phyloP scores from a whole-genome alignment of 768 basidiomycete genomes.

The Favolaschia claudopus region DNA sequence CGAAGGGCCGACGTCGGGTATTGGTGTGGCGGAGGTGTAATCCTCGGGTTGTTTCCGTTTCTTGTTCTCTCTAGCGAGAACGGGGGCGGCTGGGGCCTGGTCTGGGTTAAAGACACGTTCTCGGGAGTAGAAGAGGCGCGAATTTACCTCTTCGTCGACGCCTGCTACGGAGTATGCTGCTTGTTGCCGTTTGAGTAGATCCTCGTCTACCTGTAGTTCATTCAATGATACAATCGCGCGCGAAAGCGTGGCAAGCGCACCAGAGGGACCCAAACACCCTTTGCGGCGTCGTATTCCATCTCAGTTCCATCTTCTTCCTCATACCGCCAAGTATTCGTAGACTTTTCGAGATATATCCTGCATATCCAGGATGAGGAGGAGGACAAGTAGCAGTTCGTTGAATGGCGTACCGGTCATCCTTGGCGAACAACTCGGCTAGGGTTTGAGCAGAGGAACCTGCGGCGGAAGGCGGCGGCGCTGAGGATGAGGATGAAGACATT shows the following conservation, averaged over 20 bases:
- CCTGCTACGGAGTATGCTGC: slow-evolving; percentile 93
- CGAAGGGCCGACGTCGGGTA: slow-evolving; percentile 55
- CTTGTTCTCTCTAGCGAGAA: slow-evolving; percentile 80
- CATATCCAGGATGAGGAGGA: slow-evolving; percentile 17
- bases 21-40: slow-evolving; percentile 64
- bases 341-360: slow-evolving; percentile 81
- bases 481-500: slow-evolving; percentile 48
- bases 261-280: slow-evolving; percentile 83
- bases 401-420: slow-evolving; percentile 69
- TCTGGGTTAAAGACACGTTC: slow-evolving; percentile 30
- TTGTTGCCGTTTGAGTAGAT: slow-evolving; percentile 87
- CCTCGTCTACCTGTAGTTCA: slow-evolving; percentile 78
- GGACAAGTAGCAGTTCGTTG: slow-evolving; percentile 8
- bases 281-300: slow-evolving; percentile 83
- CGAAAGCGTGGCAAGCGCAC: slow-evolving; percentile 57
- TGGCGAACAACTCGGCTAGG: slow-evolving; percentile 74
- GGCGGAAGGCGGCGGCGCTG: slow-evolving; percentile 55
- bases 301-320: slow-evolving; percentile 93
- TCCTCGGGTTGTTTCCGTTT: slow-evolving; percentile 81
- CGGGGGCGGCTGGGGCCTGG: slow-evolving; percentile 88
- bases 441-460: slow-evolving; percentile 62
- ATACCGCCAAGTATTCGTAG: slow-evolving; percentile 81
- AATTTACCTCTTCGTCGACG: slow-evolving; percentile 92
- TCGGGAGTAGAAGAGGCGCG: slow-evolving; percentile 10
- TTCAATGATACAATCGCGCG: not conserved